Base-by-base conservation (phyloP, 2,329 filamentous ascomycete species). In the Rosellinia necatrix region DNA sequence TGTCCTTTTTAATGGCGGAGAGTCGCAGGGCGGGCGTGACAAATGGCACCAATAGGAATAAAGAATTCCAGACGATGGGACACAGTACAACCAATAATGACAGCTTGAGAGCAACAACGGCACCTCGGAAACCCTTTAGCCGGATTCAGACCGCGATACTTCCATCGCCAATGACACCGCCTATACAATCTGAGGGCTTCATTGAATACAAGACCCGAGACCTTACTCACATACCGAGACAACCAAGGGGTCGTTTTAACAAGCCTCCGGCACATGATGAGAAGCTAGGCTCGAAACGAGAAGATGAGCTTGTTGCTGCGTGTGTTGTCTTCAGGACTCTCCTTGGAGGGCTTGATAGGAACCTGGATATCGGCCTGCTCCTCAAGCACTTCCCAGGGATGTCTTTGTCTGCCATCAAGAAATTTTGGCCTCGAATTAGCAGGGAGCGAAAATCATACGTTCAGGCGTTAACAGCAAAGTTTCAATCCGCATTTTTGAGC, bases 401-500 rank as follows among this genome's bases (percentile, higher is more conserved):
- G 47, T 79, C 77, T 4, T 71, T 84, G 10, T 78, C 75, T 24
- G 76, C 75, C 10, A 70, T 88, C 32, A 78, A 78, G 19, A 79
- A 77, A 44, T 81, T 81, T 53, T 89, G 85, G 85, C 72, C 75
- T 1, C 71, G 70, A 25, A 69, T 81, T n/a, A 75, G 75, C 22
- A 79, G 80, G 58, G 78, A 81, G 47, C 78, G 81, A 24, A 77
- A 75, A 41, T 75, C 76, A 0, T 79, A 81, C 44, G 76, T 90
- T 30, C 75, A 82, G 4, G 79, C 80, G 35, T 67, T 89, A 40
- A 85, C 83, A 4, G 74, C 78, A 5, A 81, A 83, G 43, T 90
- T 93, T 60, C 85, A 89, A 64, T 76, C 82, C 13, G 78, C 76
- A 6, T 90, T 90, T 63, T 73, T 91, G 5, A 72, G 78, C 42